These are phyloP conservation scores for Backusella macrospora DNA, from an alignment of 192 early-diverging fungal species.

Conservation along the genomic window DNA sequence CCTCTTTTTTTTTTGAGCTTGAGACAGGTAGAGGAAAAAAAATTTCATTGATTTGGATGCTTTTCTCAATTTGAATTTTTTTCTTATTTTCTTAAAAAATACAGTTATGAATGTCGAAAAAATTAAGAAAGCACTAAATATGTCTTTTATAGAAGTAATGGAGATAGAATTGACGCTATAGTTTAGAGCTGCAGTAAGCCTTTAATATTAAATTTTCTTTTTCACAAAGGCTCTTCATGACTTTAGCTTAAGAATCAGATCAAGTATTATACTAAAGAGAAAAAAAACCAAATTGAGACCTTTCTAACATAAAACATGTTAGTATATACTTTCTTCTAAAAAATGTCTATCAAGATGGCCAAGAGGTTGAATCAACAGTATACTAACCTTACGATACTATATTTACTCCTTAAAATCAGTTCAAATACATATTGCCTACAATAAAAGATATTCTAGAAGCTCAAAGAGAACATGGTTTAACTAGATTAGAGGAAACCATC, in stretches of 20 bases:
- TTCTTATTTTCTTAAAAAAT: no score
- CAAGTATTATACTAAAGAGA: slow-evolving; percentile 70
- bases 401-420: slow-evolving; percentile 57
- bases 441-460: slow-evolving; percentile 61
- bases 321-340: slow-evolving; percentile 31
- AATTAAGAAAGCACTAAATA: slow-evolving; percentile 66
- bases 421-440: slow-evolving; percentile 59
- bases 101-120: slow-evolving; percentile 87
- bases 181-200: slow-evolving; percentile 63
- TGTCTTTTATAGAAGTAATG: slow-evolving; percentile 77
- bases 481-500: slow-evolving; percentile 50
- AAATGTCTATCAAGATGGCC: slow-evolving; percentile 51
- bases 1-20: no score
- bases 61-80: no score
- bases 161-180: slow-evolving; percentile 81
- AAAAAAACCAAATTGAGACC: slow-evolving; percentile 71
- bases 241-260: slow-evolving; percentile 87
- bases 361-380: slow-evolving; percentile 24
- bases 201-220: no score
- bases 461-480: slow-evolving; percentile 18
- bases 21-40: no score
- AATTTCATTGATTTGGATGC: no score
- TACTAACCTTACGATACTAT: slow-evolving; percentile 38
- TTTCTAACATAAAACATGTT: slow-evolving; percentile 56
- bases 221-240: slow-evolving; percentile 62